Conservation (phyloP, 73 alveolate species). For the Tetrahymena elliotti region DNA sequence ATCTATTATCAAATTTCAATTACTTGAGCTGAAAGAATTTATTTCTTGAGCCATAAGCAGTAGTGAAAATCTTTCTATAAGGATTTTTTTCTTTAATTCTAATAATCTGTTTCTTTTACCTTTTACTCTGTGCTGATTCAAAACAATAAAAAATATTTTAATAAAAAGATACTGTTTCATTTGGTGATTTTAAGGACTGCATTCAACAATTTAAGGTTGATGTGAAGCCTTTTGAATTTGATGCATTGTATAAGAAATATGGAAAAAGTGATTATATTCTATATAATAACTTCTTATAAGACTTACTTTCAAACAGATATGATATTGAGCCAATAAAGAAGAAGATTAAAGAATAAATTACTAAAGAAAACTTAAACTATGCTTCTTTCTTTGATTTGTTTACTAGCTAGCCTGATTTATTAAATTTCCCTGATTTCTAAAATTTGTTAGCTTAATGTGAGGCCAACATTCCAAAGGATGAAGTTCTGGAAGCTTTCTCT, state of each 20-base stretch:
- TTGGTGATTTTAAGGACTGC: neutral
- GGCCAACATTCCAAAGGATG: neutral
- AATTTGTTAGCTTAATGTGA: neutral
- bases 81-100: neutral
- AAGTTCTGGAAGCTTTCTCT: neutral
- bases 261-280: neutral
- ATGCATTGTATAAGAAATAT: neutral
- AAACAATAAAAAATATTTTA: too few relatives aligned
- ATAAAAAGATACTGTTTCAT: neutral
- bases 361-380: neutral
- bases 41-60: too few relatives aligned
- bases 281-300: neutral
- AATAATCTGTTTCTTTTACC: too few relatives aligned
- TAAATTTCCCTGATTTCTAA: neutral
- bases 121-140: too few relatives aligned
- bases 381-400: neutral
- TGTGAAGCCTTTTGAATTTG: neutral
- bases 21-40: neutral
- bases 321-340: neutral
- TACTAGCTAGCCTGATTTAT: neutral
- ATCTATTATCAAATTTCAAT: neutral
- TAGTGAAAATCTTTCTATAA: too few relatives aligned
- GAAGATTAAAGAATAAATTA: neutral
- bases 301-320: neutral
- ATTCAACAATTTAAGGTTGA: neutral